Evolutionary conservation across 805 yeast genomes (phyloP), one percentile per base, ranked within the genome.

Genomic region (Kuraishia ogatae): DNA sequence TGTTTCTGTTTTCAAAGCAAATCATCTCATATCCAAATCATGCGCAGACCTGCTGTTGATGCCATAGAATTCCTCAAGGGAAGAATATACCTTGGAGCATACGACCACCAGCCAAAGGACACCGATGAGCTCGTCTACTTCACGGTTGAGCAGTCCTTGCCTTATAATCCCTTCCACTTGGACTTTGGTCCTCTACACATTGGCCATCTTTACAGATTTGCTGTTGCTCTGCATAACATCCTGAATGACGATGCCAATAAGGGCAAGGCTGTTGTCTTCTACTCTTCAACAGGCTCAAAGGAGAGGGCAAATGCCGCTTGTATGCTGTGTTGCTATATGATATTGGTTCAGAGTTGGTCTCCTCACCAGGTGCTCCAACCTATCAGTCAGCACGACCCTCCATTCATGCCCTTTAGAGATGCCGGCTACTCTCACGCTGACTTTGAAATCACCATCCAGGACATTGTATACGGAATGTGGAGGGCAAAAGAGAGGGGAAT

Each of bases 281-380:
- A 89, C 69, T 89, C 97, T 15, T 78, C 91, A 1, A 83, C 93
- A 0, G 84, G 88, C 35, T 82, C 96, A 1, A 83, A 86, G 58
- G 85, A 85, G 60, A 73, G 99, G 63, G 84, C 97, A 6, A 94
- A 94, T 65, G 96, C 98, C 19, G 97, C 98, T 2, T 91, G 98
- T 69, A 75, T 94, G 59, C 75, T 94, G 53, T 89, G 97, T 60
- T 90, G 97, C 64, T 94, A 94, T 71, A 91, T 94, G 97, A 80
- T 94, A 1, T 72, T 94, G 54, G 93, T 94, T 19, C 99, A 94
- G 67, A 85, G 90, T 15, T 94, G 99, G 99, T 90, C 97, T 1
- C 99, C 99, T 0, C 99, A 94, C 70, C 94, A 94, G 69, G 99
- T 92, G 0, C 72, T 94, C 59, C 97, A 96, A 57, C 99, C 99